phyloP scores from a whole-genome alignment of 2,329 filamentous ascomycete genomes.

The Pseudomassariella vexata region DNA sequence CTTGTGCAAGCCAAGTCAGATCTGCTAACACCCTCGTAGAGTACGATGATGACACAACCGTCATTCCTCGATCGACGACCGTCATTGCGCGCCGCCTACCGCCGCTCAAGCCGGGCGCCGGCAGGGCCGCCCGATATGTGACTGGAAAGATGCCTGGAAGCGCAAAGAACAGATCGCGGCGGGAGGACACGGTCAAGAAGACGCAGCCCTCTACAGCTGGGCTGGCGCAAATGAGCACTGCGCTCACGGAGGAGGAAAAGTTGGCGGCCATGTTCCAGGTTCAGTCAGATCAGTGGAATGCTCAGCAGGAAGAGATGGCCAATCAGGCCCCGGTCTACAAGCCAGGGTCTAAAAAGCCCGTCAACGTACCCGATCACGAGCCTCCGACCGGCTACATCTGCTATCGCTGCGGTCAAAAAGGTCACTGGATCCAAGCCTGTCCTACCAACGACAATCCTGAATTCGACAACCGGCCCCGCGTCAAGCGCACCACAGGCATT shows the following conservation, averaged over 20 bases:
- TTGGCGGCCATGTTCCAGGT: constrained; percentile 89
- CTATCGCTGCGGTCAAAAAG: constrained; percentile 93
- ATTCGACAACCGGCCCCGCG: constrained; percentile 86
- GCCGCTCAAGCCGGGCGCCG: constrained; percentile 77
- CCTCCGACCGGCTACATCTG: constrained; percentile 93
- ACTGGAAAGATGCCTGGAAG: constrained; percentile 91
- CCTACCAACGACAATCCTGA: constrained; percentile 98
- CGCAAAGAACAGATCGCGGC: constrained; percentile 72
- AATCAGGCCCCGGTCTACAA: constrained; percentile 63
- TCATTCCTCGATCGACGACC: constrained; percentile 90
- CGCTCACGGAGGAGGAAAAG: constrained; percentile 89
- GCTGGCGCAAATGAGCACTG: constrained; percentile 63
- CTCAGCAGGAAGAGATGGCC: constrained; percentile 89
- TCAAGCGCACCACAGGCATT: constrained; percentile 96
- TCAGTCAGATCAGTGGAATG: constrained; percentile 86
- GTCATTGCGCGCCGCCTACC: constrained; percentile 86
- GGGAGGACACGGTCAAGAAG: constrained; percentile 55
- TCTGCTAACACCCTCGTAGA: constrained; percentile 47
- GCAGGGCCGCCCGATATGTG: constrained; percentile 89
- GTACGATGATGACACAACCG: constrained; percentile 96
- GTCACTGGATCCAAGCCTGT: constrained; percentile 98
- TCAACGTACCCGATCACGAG: constrained; percentile 83
- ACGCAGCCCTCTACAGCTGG: constrained; percentile 52
- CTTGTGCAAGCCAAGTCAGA: background rate
- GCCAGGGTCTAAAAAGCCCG: constrained; percentile 57